Conservation (phyloP, 106 monocot species). For the Phalaenopsis aphrodite region DNA sequence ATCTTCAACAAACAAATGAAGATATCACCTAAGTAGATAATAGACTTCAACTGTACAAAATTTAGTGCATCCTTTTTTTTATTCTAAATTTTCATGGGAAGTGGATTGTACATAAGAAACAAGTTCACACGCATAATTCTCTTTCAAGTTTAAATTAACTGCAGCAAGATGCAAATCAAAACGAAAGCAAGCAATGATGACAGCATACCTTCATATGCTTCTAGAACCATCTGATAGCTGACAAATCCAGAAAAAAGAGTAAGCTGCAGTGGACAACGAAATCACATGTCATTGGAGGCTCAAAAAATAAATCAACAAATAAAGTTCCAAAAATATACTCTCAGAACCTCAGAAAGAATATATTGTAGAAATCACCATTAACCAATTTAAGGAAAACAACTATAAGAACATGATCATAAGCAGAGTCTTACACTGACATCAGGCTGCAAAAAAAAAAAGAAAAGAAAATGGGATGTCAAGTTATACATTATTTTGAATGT, state of each 20-base stretch:
- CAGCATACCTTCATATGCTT: slow-evolving; percentile 76
- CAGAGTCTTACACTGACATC: not conserved
- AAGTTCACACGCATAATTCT: not conserved
- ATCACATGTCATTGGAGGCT: not conserved
- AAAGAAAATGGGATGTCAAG: not conserved
- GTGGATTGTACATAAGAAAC: not conserved
- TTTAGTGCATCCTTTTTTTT: not conserved
- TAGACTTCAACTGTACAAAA: too few relatives aligned
- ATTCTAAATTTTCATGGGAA: not conserved
- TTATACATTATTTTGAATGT: not conserved
- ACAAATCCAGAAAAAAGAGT: slow-evolving; percentile 99
- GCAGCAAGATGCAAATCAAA: not conserved
- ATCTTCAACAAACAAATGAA: too few relatives aligned
- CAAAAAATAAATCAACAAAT: slow-evolving; percentile 14
- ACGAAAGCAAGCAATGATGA: not conserved
- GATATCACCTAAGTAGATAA: too few relatives aligned
- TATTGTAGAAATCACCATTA: not conserved
- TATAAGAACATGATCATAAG: not conserved
- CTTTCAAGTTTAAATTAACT: not conserved
- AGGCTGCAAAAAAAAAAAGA: not conserved
- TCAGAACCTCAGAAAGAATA: not conserved
- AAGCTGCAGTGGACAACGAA: slow-evolving; percentile 37
- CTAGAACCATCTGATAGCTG: slow-evolving; percentile 81
- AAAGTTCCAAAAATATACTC: not conserved
- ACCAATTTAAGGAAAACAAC: not conserved